Evolutionary conservation across 2,329 filamentous ascomycete genomes (phyloP).

Genomic region (Penicillium sp.): DNA sequence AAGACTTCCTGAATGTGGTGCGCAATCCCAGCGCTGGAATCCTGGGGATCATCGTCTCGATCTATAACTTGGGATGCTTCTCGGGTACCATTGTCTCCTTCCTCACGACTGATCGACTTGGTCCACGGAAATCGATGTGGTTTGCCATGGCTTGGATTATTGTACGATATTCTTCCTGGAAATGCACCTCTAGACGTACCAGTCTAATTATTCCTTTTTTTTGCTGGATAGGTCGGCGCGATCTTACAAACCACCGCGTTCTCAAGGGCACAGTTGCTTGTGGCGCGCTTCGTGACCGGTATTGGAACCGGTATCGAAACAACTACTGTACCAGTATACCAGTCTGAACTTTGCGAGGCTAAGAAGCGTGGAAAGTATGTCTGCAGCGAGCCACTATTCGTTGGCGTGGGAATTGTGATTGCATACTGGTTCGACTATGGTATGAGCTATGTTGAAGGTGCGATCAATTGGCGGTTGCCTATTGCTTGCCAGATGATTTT

Average conservation of each 20-base stretch:
- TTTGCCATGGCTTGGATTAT: slow-evolving; percentile 39
- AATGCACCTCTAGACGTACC: not conserved
- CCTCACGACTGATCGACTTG: slow-evolving; percentile 36
- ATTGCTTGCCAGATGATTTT: slow-evolving; percentile 53
- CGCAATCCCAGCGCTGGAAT: slow-evolving; percentile 41
- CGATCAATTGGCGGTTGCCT: slow-evolving; percentile 52
- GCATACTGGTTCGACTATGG: slow-evolving; percentile 41
- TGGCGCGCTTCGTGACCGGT: slow-evolving; percentile 55
- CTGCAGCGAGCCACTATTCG: slow-evolving; percentile 46
- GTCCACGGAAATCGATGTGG: slow-evolving; percentile 40
- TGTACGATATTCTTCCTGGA: slow-evolving; percentile 17
- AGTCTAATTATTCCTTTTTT: slow-evolving; percentile 1
- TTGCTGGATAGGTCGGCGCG: slow-evolving; percentile 40
- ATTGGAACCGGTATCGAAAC: slow-evolving; percentile 55
- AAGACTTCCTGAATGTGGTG: slow-evolving; percentile 50
- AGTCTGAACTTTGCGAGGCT: slow-evolving; percentile 51
- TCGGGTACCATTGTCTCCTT: slow-evolving; percentile 39
- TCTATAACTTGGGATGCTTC: slow-evolving; percentile 52
- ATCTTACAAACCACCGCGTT: slow-evolving; percentile 41
- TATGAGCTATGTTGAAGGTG: slow-evolving; percentile 44
- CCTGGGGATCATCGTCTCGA: slow-evolving; percentile 49
- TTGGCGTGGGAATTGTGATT: slow-evolving; percentile 44
- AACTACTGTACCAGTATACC: slow-evolving; percentile 46
- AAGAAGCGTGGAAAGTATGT: slow-evolving; percentile 50
- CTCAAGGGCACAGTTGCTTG: slow-evolving; percentile 38